These are phyloP conservation scores for Phialophora macrospora DNA, from an alignment of 2,329 filamentous ascomycete species.

Conservation along the genomic window DNA sequence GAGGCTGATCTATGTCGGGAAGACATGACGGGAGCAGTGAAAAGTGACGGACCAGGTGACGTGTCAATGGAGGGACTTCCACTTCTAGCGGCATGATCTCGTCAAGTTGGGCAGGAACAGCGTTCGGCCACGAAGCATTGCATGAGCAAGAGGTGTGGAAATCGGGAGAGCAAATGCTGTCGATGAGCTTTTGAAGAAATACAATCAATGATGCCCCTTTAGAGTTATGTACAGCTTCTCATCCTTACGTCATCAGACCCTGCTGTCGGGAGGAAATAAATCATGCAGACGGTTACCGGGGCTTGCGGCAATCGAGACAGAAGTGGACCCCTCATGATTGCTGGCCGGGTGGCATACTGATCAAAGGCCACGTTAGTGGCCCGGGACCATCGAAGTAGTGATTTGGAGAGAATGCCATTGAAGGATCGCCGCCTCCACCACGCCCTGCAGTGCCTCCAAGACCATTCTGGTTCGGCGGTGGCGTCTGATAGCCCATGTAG, in stretches of 20 bases:
- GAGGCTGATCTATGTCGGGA: not conserved
- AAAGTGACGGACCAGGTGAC: not conserved
- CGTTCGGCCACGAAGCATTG: not conserved
- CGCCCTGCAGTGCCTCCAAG: not conserved
- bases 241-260: not conserved
- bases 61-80: not conserved
- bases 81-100: not conserved
- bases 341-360: conserved; percentile 27
- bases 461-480: conserved; percentile 25
- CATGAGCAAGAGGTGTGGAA: not conserved
- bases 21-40: not conserved
- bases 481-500: conserved; percentile 30
- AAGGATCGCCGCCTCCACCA: conserved; percentile 20
- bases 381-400: conserved; percentile 33
- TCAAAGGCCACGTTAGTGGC: conserved; percentile 29
- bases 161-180: not conserved
- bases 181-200: not conserved
- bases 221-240: not conserved
- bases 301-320: not conserved
- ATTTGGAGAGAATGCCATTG: conserved; percentile 28
- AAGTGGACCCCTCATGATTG: conserved; percentile 12
- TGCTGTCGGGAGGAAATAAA: not conserved
- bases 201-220: not conserved
- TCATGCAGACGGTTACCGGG: not conserved
- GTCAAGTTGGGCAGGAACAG: not conserved